Conservation (phyloP, 352 stramenopile genomes). For the Phytophthora quininea region DNA sequence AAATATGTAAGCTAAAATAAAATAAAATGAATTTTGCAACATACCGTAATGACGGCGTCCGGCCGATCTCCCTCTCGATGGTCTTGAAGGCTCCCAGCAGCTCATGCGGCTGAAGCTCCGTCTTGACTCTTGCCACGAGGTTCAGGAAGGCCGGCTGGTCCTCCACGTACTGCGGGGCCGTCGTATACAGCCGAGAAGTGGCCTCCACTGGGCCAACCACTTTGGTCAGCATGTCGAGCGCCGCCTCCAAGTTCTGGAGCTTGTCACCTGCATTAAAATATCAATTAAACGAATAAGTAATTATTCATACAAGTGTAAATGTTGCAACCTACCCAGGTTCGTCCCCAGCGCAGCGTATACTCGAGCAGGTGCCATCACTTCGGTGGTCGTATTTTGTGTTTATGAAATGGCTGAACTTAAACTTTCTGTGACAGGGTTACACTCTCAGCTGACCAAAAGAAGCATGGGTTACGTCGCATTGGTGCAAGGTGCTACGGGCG, state of each 20-base stretch:
- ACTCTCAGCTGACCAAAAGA: neutral
- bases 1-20: neutral
- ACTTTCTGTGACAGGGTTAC: neutral
- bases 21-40: neutral
- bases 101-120: constrained; percentile 68
- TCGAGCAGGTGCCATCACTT: constrained; percentile 24
- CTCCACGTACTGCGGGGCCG: constrained; percentile 93
- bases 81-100: constrained; percentile 89
- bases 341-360: constrained; percentile 77
- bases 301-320: neutral
- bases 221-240: constrained; percentile 54
- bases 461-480: constrained; percentile 52
- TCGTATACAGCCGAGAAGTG: constrained; percentile 94
- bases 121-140: constrained; percentile 89
- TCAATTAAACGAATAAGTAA: neutral
- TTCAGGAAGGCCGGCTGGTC: constrained; percentile 97
- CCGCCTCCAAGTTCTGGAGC: constrained; percentile 67
- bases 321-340: constrained; percentile 59
- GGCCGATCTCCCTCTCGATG: constrained; percentile 90
- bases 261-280: constrained; percentile 57
- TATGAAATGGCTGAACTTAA: too few relatives aligned
- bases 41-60: constrained; percentile 66
- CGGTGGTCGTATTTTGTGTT: neutral
- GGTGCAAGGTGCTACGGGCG: constrained; percentile 65
- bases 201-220: constrained; percentile 52